These are phyloP conservation scores for Russula dissimulans DNA, from an alignment of 768 basidiomycete genomes.

Conservation along the genomic window DNA sequence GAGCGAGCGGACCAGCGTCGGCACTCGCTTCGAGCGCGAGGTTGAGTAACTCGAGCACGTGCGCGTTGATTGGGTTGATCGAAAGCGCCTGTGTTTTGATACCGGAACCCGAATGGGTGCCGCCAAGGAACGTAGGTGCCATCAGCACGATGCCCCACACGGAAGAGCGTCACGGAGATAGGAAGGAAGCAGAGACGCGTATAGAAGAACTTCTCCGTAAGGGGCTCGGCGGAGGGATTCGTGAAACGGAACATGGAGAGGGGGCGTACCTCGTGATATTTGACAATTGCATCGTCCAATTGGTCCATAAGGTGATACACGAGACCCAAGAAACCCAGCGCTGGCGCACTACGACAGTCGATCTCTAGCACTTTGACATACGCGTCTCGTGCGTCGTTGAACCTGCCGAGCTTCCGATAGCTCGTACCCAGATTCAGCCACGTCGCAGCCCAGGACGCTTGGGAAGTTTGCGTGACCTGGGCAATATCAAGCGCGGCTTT, in stretches of 20 bases:
- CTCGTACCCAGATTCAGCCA: constrained; percentile 91
- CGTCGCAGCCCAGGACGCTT: constrained; percentile 79
- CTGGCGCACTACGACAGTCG: constrained; percentile 74
- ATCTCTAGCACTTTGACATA: constrained; percentile 80
- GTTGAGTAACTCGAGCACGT: constrained; percentile 73
- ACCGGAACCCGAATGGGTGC: not conserved
- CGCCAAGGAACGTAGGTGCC: not conserved
- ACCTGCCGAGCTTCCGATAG: constrained; percentile 56
- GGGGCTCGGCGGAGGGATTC: too few relatives aligned
- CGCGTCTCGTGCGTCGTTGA: constrained; percentile 56
- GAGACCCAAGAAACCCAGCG: constrained; percentile 84
- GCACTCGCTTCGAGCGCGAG: constrained; percentile 52
- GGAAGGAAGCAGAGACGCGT: not conserved
- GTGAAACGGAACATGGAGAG: not conserved
- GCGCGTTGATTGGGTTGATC: constrained; percentile 74
- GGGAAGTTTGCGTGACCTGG: constrained; percentile 75
- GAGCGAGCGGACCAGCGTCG: constrained; percentile 11
- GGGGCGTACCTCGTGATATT: constrained; percentile 77
- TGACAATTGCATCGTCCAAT: constrained; percentile 72
- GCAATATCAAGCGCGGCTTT: constrained; percentile 70
- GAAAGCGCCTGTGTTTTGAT: constrained; percentile 44
- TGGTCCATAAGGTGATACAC: constrained; percentile 70
- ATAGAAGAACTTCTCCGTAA: not conserved
- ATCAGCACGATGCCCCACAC: constrained; percentile 4
- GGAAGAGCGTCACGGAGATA: not conserved